Base-by-base conservation (phyloP, 2,329 filamentous ascomycete genomes). In the Fusarium sp. region DNA sequence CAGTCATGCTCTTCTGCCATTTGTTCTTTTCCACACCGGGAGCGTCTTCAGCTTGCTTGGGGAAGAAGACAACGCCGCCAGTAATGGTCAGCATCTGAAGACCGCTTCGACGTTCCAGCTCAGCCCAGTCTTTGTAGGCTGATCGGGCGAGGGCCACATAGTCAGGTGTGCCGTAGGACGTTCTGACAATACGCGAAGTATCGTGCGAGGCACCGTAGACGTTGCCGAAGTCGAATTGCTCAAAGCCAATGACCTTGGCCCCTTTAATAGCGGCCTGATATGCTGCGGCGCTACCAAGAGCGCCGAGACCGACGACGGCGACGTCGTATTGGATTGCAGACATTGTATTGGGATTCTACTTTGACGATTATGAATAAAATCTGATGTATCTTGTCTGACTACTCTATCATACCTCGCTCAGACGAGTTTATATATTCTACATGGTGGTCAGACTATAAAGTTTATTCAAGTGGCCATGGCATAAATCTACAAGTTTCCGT, bases 211-310 rank as follows among this genome's bases (percentile, higher is more conserved):
- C 66, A 19, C 69, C 69, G 13, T 60, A 63, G 3, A 71, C 52
- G 10, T 71, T 58, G 1, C 69, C 69, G 15, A 71, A 56, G 26
- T 71, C 69, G 22, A 67, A 71, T 10, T 71, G 69, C 13, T 71
- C 67, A 9, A 71, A 70, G 2, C 51, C 65, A 7, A 71, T 64
- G 1, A 70, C 69, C 4, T 53, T 67, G 5, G 54, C 63, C 6
- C 69, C 69, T 32, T 67, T 71, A n/a, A 50, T 43, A 1, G 69
- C 52, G 2, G 57, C 60, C 5, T 67, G 49, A 26, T 59, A 67
- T 7, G 54, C 60, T 3, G 57, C 63, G 1, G 60, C 65, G 15
- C 63, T 68, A 24, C 65, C 65, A 15, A 68, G 13, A 2, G 44
- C 39, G 12, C 55, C 55, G 9, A 58, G 28, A 9, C 55, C 55